Conservation (phyloP, 2,329 filamentous ascomycete genomes). For the Colletotrichum cuscutae region DNA sequence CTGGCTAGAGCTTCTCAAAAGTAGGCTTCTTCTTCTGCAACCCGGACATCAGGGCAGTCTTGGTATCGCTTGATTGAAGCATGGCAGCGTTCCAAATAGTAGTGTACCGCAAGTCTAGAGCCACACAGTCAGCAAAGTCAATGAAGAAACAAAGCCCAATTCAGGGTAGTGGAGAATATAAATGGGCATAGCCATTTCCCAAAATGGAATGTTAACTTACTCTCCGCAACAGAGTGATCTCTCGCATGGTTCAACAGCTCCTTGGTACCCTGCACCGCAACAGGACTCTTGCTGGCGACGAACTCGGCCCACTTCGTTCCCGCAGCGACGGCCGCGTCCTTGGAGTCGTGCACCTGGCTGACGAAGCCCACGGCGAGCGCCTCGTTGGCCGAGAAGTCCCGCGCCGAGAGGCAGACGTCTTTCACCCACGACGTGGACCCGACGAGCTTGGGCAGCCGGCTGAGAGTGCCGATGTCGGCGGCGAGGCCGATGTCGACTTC, state of each 20-base stretch:
- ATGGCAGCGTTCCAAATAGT: conserved; percentile 87
- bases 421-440: conserved; percentile 81
- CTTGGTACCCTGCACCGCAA: conserved; percentile 89
- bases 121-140: conserved; percentile 1
- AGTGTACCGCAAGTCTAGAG: conserved; percentile 79
- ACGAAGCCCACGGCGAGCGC: conserved; percentile 78
- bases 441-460: conserved; percentile 78
- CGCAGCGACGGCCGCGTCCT: conserved; percentile 70
- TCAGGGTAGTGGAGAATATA: neutral
- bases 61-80: conserved; percentile 83
- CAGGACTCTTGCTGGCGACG: conserved; percentile 84
- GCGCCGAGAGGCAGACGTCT: conserved; percentile 78
- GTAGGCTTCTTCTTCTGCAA: conserved; percentile 81
- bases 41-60: conserved; percentile 78
- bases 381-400: conserved; percentile 76
- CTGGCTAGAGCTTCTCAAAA: conserved; percentile 81
- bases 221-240: conserved; percentile 81
- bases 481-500: conserved; percentile 86
- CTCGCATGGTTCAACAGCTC: conserved; percentile 84
- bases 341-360: conserved; percentile 70
- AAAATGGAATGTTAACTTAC: conserved; percentile 55
- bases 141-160: neutral
- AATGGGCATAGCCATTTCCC: neutral
- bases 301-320: conserved; percentile 71
- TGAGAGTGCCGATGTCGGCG: conserved; percentile 81